Percentiles rank a stretch among this genome's conserved stretches.
phyloP scores from a whole-genome alignment of 805 yeast species.

The Nakazawaea peltata region DNA sequence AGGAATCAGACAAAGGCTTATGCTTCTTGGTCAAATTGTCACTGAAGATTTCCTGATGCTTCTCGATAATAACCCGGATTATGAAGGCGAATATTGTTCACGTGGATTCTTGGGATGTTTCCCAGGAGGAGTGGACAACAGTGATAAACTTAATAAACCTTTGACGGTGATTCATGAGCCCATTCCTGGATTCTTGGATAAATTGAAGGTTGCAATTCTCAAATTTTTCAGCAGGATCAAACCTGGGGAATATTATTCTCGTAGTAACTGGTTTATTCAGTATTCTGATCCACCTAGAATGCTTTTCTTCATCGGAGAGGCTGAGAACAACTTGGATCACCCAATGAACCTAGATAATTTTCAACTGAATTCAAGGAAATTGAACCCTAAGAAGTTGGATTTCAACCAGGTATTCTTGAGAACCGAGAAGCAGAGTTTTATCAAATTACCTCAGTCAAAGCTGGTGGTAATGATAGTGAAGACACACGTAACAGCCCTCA shows the following conservation, averaged over 20 bases:
- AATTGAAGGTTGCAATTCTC: slow-evolving; percentile 48
- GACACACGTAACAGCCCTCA: slow-evolving; percentile 40
- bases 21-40: slow-evolving; percentile 29
- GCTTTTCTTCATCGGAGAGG: slow-evolving; percentile 23
- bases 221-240: slow-evolving; percentile 45
- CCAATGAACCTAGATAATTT: slow-evolving; percentile 24
- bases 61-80: slow-evolving; percentile 30
- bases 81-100: slow-evolving; percentile 41
- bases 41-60: slow-evolving; percentile 62
- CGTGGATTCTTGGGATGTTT: slow-evolving; percentile 55
- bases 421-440: slow-evolving; percentile 43
- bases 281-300: slow-evolving; percentile 35
- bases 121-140: slow-evolving; percentile 71
- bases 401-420: slow-evolving; percentile 35
- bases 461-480: slow-evolving; percentile 39
- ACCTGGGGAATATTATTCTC: slow-evolving; percentile 42
- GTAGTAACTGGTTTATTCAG: slow-evolving; percentile 61
- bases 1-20: too few relatives aligned
- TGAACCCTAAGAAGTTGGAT: slow-evolving; percentile 25
- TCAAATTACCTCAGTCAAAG: slow-evolving; percentile 32
- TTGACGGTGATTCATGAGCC: slow-evolving; percentile 52
- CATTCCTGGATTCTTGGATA: slow-evolving; percentile 52
- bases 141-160: slow-evolving; percentile 39
- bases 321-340: slow-evolving; percentile 22
- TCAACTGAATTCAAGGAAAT: slow-evolving; percentile 19